Conservation (phyloP, 2,329 filamentous ascomycete species). For the Hypoxylon sp. region DNA sequence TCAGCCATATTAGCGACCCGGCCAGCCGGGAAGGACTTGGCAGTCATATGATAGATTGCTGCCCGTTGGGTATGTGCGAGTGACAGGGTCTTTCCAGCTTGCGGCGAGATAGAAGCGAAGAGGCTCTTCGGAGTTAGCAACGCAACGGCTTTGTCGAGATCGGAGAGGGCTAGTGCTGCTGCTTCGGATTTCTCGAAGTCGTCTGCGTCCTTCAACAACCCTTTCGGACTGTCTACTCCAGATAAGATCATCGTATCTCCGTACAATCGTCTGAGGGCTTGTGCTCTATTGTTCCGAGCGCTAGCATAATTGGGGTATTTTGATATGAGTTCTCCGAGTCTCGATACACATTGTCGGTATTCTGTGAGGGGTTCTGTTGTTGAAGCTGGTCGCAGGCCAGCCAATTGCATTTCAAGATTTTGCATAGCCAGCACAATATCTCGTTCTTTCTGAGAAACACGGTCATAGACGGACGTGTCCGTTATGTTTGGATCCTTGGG, state of each 20-base stretch:
- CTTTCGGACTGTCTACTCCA: conserved; percentile 57
- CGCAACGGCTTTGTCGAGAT: conserved; percentile 71
- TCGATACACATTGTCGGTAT: conserved; percentile 64
- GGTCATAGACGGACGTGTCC: conserved; percentile 66
- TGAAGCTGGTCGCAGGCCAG: conserved; percentile 58
- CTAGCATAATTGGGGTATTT: conserved; percentile 77
- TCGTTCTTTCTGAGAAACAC: conserved; percentile 65
- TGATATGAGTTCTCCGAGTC: conserved; percentile 69
- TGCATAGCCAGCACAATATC: conserved; percentile 69
- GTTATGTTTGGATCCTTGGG: conserved; percentile 71
- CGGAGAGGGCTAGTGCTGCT: conserved; percentile 62
- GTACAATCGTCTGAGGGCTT: conserved; percentile 73
- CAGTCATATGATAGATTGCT: conserved; percentile 72
- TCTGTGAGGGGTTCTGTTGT: conserved; percentile 59
- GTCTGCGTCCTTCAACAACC: conserved; percentile 59
- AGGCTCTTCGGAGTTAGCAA: conserved; percentile 69
- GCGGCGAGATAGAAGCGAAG: conserved; percentile 70
- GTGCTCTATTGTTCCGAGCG: conserved; percentile 81
- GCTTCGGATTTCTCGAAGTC: conserved; percentile 57
- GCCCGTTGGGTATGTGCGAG: conserved; percentile 81
- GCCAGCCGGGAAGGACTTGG: conserved; percentile 63
- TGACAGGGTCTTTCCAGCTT: conserved; percentile 75
- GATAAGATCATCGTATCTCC: conserved; percentile 71
- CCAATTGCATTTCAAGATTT: conserved; percentile 67
- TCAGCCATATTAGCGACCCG: conserved; percentile 57